These are phyloP conservation scores for Solanum hybrid DNA, from an alignment of 305 asterid genomes.

Conservation along the genomic window DNA sequence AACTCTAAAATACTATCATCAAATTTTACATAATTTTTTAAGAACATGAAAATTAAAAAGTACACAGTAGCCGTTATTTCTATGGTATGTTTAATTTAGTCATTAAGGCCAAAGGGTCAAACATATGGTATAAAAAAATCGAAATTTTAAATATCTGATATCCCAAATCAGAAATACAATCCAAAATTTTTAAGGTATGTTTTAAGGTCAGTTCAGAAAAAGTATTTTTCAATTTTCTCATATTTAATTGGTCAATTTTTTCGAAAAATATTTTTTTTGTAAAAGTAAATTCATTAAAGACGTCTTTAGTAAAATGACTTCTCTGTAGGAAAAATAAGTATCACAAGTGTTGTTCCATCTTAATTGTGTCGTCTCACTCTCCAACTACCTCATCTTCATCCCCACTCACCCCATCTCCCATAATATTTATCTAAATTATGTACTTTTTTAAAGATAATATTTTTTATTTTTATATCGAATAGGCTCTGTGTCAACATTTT, in stretches of 20 bases:
- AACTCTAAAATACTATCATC: background rate
- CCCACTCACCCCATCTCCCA: background rate
- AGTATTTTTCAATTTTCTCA: background rate
- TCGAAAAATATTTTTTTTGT: accelerated
- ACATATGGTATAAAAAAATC: background rate
- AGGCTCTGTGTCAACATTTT: background rate
- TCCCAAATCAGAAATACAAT: background rate
- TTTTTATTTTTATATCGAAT: background rate
- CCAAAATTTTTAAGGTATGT: background rate
- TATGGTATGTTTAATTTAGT: background rate
- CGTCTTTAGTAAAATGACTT: background rate
- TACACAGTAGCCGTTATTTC: background rate
- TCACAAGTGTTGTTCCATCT: background rate
- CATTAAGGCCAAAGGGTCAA: background rate
- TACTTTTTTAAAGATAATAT: background rate
- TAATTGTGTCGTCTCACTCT: background rate
- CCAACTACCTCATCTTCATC: background rate
- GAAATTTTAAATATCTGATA: background rate
- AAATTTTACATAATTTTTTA: background rate
- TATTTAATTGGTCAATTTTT: background rate
- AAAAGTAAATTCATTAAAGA: background rate
- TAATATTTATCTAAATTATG: background rate
- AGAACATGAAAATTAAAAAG: background rate
- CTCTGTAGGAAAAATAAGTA: background rate
- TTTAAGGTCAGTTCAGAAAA: background rate